phyloP scores from a whole-genome alignment of 768 basidiomycete genomes.

The Kondoa malvinella region DNA sequence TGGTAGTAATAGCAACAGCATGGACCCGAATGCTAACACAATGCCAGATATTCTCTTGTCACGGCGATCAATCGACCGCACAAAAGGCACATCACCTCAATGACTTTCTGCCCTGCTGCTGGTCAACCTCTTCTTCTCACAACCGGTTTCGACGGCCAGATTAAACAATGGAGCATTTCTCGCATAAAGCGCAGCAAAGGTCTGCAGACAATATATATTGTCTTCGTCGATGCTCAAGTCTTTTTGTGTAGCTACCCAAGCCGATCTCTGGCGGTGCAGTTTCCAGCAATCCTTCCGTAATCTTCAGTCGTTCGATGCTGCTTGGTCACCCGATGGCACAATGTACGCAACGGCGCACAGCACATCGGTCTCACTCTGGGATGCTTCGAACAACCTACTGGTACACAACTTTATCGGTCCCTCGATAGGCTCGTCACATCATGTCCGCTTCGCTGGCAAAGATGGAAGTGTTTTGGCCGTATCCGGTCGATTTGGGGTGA shows the following conservation, averaged over 20 bases:
- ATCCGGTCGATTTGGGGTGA: conserved; percentile 26
- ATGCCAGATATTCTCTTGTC: conserved; percentile 41
- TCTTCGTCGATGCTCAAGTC: conserved; percentile 39
- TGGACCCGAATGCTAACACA: background rate
- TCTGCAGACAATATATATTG: background rate
- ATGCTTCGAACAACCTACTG: conserved; percentile 46
- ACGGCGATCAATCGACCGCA: conserved; percentile 82
- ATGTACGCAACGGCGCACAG: conserved; percentile 60
- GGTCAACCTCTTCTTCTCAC: conserved; percentile 45
- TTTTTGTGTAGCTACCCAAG: conserved; percentile 7
- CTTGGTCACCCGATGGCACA: conserved; percentile 75
- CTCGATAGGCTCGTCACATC: conserved; percentile 36
- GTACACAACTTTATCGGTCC: conserved; percentile 34
- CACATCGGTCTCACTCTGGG: conserved; percentile 53
- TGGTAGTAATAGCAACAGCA: background rate
- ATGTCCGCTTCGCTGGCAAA: background rate
- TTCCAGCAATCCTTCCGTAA: conserved; percentile 51
- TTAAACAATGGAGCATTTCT: conserved; percentile 61
- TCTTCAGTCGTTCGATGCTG: conserved; percentile 38
- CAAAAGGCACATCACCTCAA: conserved; percentile 45
- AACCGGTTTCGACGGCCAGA: conserved; percentile 52
- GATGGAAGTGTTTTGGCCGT: conserved; percentile 7
- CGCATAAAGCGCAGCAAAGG: conserved; percentile 28
- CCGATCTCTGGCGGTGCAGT: conserved; percentile 65
- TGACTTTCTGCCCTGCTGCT: conserved; percentile 50